Conservation (phyloP, 352 stramenopile species). For the Phytophthora ohioensis region DNA sequence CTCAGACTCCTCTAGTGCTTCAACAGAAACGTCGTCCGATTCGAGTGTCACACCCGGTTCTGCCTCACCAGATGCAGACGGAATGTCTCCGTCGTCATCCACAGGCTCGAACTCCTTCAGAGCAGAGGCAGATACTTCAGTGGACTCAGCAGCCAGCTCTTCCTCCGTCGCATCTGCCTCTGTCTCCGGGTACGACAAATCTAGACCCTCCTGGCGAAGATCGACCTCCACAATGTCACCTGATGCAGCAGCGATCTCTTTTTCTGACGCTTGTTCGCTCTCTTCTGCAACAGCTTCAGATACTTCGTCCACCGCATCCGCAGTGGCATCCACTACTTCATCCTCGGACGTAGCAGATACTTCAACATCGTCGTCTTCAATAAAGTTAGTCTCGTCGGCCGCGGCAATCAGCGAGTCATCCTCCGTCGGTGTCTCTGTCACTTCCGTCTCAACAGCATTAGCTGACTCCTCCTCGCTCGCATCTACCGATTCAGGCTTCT, state of each 20-base stretch:
- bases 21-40: conserved; percentile 1
- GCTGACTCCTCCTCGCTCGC: not conserved
- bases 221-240: conserved; percentile 32
- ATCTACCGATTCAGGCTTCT: conserved; percentile 5
- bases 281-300: conserved; percentile 5
- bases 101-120: conserved; percentile 5
- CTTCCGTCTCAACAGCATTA: conserved; percentile 1
- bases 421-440: not conserved
- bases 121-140: not conserved
- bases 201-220: conserved; percentile 29
- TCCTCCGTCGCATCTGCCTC: conserved; percentile 12
- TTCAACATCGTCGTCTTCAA: conserved; percentile 3
- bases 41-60: conserved; percentile 1
- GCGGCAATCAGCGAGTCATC: not conserved
- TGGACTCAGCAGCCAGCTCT: conserved; percentile 34
- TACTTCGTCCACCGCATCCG: conserved; percentile 5
- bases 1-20: conserved; percentile 7
- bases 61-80: not conserved
- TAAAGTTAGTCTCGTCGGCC: conserved; percentile 11
- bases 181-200: conserved; percentile 23
- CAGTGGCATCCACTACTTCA: conserved; percentile 6
- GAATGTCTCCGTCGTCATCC: not conserved
- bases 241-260: conserved; percentile 1
- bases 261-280: conserved; percentile 2
- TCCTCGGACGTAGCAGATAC: not conserved